Evolutionary conservation across 257 asterid species (phyloP).

Genomic region (Penstemon newberryi): DNA sequence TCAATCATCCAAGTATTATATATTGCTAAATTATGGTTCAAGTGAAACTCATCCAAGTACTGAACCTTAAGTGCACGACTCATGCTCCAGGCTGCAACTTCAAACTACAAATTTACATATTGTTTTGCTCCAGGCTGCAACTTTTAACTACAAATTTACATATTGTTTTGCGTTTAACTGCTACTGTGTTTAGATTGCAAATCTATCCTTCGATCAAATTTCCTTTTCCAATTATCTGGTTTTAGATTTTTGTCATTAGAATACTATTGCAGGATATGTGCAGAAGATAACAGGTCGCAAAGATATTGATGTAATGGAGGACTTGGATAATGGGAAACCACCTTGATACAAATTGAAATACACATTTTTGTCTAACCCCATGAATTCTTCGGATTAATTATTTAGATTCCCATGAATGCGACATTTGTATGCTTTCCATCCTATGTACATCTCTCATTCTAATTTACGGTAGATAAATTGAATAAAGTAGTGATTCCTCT

Average conservation of each 20-base stretch:
- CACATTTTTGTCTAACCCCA: slow-evolving; percentile 26
- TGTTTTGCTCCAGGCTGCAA: no score
- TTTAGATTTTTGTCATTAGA: background rate
- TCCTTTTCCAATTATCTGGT: background rate
- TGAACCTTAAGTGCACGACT: background rate
- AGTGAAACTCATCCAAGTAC: background rate
- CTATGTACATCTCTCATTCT: slow-evolving; percentile 17
- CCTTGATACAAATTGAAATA: slow-evolving; percentile 37
- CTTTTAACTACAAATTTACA: no score
- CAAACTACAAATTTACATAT: background rate
- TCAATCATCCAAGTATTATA: background rate
- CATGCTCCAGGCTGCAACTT: background rate
- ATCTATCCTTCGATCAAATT: background rate
- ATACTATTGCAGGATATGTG: slow-evolving; percentile 68
- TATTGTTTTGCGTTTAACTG: background rate
- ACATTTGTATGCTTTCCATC: slow-evolving; percentile 15
- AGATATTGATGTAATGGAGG: slow-evolving; percentile 86
- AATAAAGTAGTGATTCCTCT: no score
- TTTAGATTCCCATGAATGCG: slow-evolving; percentile 9
- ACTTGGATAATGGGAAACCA: slow-evolving; percentile 70
- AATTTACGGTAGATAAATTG: no score
- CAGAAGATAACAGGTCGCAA: slow-evolving; percentile 82
- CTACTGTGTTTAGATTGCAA: background rate
- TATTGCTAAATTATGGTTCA: background rate
- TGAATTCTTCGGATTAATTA: slow-evolving; percentile 13